These are phyloP conservation scores for Salix purpurea DNA, from an alignment of 345 rosid species.

Conservation along the genomic window DNA sequence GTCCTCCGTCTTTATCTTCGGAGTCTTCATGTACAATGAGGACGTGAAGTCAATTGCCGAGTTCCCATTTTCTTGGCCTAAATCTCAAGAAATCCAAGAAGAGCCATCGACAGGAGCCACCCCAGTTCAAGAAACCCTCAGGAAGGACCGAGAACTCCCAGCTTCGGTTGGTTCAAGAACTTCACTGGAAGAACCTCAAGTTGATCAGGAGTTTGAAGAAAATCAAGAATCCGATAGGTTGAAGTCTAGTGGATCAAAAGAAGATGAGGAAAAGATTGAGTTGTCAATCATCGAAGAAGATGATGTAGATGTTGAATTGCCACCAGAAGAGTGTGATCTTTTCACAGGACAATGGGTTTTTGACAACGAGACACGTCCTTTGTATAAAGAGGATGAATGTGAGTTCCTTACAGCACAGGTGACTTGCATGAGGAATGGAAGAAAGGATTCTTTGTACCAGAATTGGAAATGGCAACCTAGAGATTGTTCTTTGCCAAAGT, in stretches of 20 bases:
- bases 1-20: constrained; percentile 58
- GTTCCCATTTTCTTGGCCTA: constrained; percentile 70
- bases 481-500: constrained; percentile 84
- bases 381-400: constrained; percentile 80
- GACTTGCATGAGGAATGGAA: constrained; percentile 87
- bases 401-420: constrained; percentile 79
- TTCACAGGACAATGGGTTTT: constrained; percentile 80
- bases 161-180: constrained; percentile 30
- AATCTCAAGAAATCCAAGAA: constrained; percentile 36
- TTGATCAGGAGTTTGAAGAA: background rate
- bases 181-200: constrained; percentile 26
- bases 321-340: constrained; percentile 76
- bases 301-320: constrained; percentile 59
- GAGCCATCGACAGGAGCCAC: constrained; percentile 5
- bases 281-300: constrained; percentile 27
- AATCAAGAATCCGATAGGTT: constrained; percentile 16
- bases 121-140: constrained; percentile 37
- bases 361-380: constrained; percentile 58
- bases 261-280: constrained; percentile 31
- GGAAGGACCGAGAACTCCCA: constrained; percentile 17
- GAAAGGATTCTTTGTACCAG: constrained; percentile 76
- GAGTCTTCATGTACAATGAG: constrained; percentile 36
- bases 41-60: constrained; percentile 49
- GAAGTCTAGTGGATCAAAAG: constrained; percentile 21
- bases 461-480: constrained; percentile 96